phyloP scores from a whole-genome alignment of 1,284 basidiomycete species.

The Sanguinoderma infundibulare region DNA sequence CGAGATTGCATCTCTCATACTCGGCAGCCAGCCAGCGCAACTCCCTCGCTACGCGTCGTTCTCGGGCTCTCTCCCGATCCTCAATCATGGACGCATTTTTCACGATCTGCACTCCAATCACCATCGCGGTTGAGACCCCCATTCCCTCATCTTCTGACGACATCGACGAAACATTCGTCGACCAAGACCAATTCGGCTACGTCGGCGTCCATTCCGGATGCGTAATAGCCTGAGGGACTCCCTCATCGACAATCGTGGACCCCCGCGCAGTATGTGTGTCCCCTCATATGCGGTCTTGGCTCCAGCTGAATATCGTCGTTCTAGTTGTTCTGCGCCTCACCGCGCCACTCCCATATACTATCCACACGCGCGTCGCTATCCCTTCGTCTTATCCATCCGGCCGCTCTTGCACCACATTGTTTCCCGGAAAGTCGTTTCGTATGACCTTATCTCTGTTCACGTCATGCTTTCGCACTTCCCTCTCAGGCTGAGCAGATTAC shows the following conservation, averaged over 20 bases:
- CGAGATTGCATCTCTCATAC: background rate
- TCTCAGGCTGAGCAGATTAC: too few species aligned
- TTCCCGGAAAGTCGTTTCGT: too few species aligned
- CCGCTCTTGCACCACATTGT: too few species aligned
- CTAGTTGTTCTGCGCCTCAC: too few species aligned
- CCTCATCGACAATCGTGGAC: background rate
- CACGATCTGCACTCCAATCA: background rate
- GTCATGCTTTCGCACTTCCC: too few species aligned
- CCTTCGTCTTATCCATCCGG: too few species aligned
- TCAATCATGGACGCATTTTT: background rate
- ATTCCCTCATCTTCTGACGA: background rate
- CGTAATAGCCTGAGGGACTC: background rate
- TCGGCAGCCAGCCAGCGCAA: background rate
- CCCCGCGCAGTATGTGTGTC: background rate
- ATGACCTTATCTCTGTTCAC: too few species aligned
- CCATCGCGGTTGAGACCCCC: background rate
- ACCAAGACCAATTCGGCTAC: background rate
- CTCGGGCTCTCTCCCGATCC: background rate
- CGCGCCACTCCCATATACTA: too few species aligned
- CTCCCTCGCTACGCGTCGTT: background rate
- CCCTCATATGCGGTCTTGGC: background rate
- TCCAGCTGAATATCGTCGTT: background rate
- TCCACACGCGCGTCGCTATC: too few species aligned
- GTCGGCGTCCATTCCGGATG: background rate
- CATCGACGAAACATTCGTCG: background rate